phyloP scores from a whole-genome alignment of 1,139 yeast species.

The Chernovozyma sophiae-reginae region DNA sequence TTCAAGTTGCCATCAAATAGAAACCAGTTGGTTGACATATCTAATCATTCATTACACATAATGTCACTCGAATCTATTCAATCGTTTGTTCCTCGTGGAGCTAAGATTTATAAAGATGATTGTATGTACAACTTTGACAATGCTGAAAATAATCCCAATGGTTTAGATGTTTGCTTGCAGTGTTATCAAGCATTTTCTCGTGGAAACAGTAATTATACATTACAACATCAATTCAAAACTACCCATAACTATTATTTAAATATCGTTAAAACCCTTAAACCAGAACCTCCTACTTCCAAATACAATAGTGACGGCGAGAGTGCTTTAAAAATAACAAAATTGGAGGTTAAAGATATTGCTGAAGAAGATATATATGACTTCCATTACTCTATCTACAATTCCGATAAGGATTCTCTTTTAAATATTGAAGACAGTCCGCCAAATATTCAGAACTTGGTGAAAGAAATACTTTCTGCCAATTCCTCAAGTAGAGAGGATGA shows the following conservation, averaged over 20 bases:
- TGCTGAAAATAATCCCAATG: slow-evolving; percentile 53
- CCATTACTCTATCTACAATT: slow-evolving; percentile 41
- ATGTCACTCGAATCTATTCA: slow-evolving; percentile 12
- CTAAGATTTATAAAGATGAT: slow-evolving; percentile 69
- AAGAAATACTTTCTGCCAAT: slow-evolving; percentile 55
- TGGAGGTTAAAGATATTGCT: slow-evolving; percentile 66
- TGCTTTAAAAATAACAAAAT: slow-evolving; percentile 54
- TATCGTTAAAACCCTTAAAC: slow-evolving; percentile 46
- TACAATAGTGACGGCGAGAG: slow-evolving; percentile 23
- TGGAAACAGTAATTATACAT: slow-evolving; percentile 45
- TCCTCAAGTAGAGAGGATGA: slow-evolving; percentile 69
- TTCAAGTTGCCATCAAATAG: too few relatives aligned
- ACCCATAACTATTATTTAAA: slow-evolving; percentile 57
- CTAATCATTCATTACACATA: too few relatives aligned
- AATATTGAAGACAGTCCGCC: slow-evolving; percentile 20
- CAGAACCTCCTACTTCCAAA: slow-evolving; percentile 22
- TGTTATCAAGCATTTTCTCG: slow-evolving; percentile 66
- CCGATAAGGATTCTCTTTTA: slow-evolving; percentile 20
- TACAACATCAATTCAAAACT: slow-evolving; percentile 45
- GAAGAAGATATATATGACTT: slow-evolving; percentile 70
- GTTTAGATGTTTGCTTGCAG: slow-evolving; percentile 68
- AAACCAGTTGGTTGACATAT: too few relatives aligned
- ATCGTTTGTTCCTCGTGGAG: slow-evolving; percentile 14
- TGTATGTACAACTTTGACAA: slow-evolving; percentile 80
- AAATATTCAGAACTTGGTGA: slow-evolving; percentile 29